Evolutionary conservation across 2,329 filamentous ascomycete genomes (phyloP), one percentile per base, ranked within the genome.

Genomic region (Niveomyces coronatus): DNA sequence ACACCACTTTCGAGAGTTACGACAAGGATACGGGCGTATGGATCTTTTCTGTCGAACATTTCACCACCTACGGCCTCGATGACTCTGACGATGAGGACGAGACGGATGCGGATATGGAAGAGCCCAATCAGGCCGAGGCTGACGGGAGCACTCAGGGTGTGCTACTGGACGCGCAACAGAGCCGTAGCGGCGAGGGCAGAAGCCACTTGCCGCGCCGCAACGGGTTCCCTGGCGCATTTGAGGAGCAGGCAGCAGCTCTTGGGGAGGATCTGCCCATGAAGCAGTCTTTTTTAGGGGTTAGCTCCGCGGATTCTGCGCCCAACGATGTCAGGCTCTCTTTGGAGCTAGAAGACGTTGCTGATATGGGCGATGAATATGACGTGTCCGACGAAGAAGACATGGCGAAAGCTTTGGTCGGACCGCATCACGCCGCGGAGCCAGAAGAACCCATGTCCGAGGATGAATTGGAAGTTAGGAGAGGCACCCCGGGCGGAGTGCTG

Each of bases 11-110:
- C 51, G 69, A 88, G 49, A 70, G 71, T 50, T 98, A 95, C 58
- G 74, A 93, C 46, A 67, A 70, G 41, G 70, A 85, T 2, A 87
- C 79, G 37, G 91, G 89, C 37, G 74, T 84, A 32, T 98, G 93
- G 93, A 75, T 76, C 11, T 98, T 98, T 64, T 78, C 70, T 9
- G 91, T 98, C n/a, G 79, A 89, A 52, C 91, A 98, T 59, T 98
- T 93, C 58, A 96, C 89, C 1, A 94, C 87, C 1, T 98, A 98
- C 54, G 88, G 84, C 28, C 70, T 96, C 38, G 82, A 89, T 46
- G 85, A 84, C 28, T 75, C 79, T 37, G 84, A 87, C 31, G 81
- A 85, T 19, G 35, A 37, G 8, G 35, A 39, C 6, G 37, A 39
- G 24, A 34, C 75, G 7, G 70, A 80, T 32, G 68, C 68, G 7